Evolutionary conservation across 495 filamentous ascomycete species (phyloP).

Genomic region (Neurospora discreta): DNA sequence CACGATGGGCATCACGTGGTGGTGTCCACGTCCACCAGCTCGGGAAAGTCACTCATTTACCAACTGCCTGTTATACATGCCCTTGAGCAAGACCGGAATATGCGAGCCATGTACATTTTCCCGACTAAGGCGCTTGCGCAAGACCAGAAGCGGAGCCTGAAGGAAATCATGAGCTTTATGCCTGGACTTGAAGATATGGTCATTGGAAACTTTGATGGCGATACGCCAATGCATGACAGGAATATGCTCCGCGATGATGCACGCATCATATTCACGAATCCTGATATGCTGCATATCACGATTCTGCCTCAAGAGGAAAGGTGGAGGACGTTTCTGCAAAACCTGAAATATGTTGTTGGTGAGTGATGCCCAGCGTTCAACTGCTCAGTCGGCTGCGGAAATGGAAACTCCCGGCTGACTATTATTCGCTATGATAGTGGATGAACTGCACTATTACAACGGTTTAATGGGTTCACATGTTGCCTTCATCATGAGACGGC

Average conservation of each 20-base stretch:
- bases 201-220: constrained; percentile 93
- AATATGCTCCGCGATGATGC: constrained; percentile 78
- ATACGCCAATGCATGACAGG: constrained; percentile 73
- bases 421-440: constrained; percentile 28
- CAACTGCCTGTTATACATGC: constrained; percentile 87
- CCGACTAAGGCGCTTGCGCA: constrained; percentile 96
- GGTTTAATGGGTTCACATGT: constrained; percentile 90
- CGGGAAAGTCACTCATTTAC: constrained; percentile 94
- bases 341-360: constrained; percentile 81
- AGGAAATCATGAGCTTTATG: constrained; percentile 74
- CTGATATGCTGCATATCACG: constrained; percentile 94
- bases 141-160: constrained; percentile 82
- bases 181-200: constrained; percentile 58
- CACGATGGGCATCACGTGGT: constrained; percentile 80
- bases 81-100: constrained; percentile 63
- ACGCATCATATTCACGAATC: constrained; percentile 93
- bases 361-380: constrained; percentile 13
- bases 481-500: constrained; percentile 84
- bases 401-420: neutral
- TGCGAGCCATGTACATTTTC: constrained; percentile 94
- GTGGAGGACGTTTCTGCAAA: constrained; percentile 82
- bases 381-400: neutral
- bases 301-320: constrained; percentile 84
- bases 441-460: constrained; percentile 94
- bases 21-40: constrained; percentile 88